Conservation (phyloP, 768 basidiomycete genomes). For the Leucosporidium scottii region DNA sequence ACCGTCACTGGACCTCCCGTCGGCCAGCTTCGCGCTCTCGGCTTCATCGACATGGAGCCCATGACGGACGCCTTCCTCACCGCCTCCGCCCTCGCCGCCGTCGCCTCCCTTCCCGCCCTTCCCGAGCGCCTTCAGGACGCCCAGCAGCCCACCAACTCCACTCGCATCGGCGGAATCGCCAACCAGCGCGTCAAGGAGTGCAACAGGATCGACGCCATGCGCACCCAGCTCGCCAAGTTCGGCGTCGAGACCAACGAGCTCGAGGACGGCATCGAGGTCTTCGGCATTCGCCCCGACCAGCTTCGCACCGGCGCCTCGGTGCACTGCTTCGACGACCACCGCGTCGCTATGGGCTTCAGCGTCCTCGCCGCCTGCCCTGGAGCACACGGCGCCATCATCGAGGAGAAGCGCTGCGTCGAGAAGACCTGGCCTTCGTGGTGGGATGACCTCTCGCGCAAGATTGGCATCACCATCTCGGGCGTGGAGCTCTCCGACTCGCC, state of each 20-base stretch:
- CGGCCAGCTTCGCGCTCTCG: slow-evolving; percentile 72
- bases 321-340: slow-evolving; percentile 96
- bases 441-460: slow-evolving; percentile 97
- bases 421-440: slow-evolving; percentile 99
- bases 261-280: slow-evolving; percentile 84
- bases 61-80: slow-evolving; percentile 99
- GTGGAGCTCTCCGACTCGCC: slow-evolving; percentile 57
- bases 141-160: slow-evolving; percentile 45
- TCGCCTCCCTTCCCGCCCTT: slow-evolving; percentile 51
- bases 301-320: slow-evolving; percentile 68
- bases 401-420: slow-evolving; percentile 96
- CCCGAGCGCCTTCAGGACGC: slow-evolving; percentile 28
- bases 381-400: slow-evolving; percentile 53
- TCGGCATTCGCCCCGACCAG: slow-evolving; percentile 61
- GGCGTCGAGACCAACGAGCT: slow-evolving; percentile 86
- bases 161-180: slow-evolving; percentile 86
- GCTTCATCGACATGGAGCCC: slow-evolving; percentile 92
- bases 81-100: slow-evolving; percentile 83
- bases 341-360: slow-evolving; percentile 97
- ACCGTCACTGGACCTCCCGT: slow-evolving; percentile 84
- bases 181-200: slow-evolving; percentile 99
- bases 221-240: slow-evolving; percentile 91
- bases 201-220: slow-evolving; percentile 93
- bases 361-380: slow-evolving; percentile 62
- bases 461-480: slow-evolving; percentile 79